Evolutionary conservation across 208 protist genomes (phyloP).

Genomic region (Leishmania arabica): DNA sequence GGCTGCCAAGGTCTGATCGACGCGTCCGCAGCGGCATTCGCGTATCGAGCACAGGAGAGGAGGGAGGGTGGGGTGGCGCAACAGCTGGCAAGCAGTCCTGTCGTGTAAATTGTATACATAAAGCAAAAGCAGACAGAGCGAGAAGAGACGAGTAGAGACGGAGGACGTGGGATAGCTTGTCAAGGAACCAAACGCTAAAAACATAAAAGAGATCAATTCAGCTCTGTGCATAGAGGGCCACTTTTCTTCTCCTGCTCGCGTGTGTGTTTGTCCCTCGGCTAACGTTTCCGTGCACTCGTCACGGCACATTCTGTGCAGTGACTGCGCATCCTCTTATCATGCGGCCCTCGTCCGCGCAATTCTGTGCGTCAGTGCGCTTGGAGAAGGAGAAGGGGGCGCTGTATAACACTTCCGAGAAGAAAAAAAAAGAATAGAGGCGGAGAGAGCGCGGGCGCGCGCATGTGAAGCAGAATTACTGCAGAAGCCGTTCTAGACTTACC

Average conservation of each 20-base stretch:
- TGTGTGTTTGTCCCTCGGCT: no score
- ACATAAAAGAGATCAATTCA: background rate
- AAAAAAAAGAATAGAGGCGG: background rate
- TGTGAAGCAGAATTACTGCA: background rate
- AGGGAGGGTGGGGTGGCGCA: background rate
- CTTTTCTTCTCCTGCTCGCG: background rate
- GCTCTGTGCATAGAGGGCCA: background rate
- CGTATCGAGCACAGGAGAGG: background rate
- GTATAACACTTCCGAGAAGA: background rate
- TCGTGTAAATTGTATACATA: background rate
- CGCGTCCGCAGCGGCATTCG: conserved; percentile 3
- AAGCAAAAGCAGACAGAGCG: background rate
- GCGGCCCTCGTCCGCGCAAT: background rate
- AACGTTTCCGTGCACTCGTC: background rate
- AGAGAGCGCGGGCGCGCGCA: no score
- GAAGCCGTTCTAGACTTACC: background rate
- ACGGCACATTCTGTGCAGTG: background rate
- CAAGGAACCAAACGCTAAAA: background rate
- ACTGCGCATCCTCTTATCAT: background rate
- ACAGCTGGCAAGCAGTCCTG: background rate
- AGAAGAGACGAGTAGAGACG: background rate
- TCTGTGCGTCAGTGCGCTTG: no score
- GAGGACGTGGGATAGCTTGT: no score
- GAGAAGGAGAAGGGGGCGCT: background rate
- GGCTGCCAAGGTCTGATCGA: background rate